Evolutionary conservation across 257 asterid species (phyloP).

Genomic region (Scutellaria galericulata): DNA sequence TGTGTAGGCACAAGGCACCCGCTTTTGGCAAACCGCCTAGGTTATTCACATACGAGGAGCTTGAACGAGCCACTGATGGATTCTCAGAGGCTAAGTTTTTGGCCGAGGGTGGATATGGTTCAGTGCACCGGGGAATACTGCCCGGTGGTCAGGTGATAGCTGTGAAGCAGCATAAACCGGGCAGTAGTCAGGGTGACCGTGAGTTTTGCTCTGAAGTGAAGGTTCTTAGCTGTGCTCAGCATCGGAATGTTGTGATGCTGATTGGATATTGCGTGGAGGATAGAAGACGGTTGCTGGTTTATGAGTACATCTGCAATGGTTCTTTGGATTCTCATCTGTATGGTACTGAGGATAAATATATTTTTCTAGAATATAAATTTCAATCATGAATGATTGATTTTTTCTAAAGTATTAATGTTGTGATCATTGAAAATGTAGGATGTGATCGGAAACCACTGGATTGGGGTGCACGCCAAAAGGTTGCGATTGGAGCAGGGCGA

Average conservation of each 20-base stretch:
- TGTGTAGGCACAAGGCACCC: slow-evolving; percentile 80
- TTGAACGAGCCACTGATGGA: slow-evolving; percentile 68
- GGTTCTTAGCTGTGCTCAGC: slow-evolving; percentile 93
- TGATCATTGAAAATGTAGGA: slow-evolving; percentile 46
- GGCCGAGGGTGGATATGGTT: slow-evolving; percentile 96
- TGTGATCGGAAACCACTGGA: slow-evolving; percentile 48
- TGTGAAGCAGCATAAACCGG: slow-evolving; percentile 78
- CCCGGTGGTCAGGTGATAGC: slow-evolving; percentile 79
- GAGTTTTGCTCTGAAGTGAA: slow-evolving; percentile 94
- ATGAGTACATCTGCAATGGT: slow-evolving; percentile 87
- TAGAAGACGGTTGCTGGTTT: slow-evolving; percentile 70
- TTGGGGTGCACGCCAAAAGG: slow-evolving; percentile 76
- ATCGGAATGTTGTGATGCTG: slow-evolving; percentile 88
- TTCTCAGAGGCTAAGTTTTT: slow-evolving; percentile 73
- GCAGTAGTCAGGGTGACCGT: slow-evolving; percentile 84
- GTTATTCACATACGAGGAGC: slow-evolving; percentile 74
- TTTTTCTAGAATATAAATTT: background rate
- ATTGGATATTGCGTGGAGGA: slow-evolving; percentile 89
- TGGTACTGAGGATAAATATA: slow-evolving; percentile 47
- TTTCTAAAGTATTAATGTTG: slow-evolving; percentile 18
- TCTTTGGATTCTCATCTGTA: slow-evolving; percentile 87
- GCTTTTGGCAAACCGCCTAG: slow-evolving; percentile 73
- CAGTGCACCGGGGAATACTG: slow-evolving; percentile 78
- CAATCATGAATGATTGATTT: background rate
- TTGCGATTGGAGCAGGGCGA: slow-evolving; percentile 89